Evolutionary conservation across 192 early-diverging fungal genomes (phyloP).

Genomic region (Umbelopsis ramanniana): DNA sequence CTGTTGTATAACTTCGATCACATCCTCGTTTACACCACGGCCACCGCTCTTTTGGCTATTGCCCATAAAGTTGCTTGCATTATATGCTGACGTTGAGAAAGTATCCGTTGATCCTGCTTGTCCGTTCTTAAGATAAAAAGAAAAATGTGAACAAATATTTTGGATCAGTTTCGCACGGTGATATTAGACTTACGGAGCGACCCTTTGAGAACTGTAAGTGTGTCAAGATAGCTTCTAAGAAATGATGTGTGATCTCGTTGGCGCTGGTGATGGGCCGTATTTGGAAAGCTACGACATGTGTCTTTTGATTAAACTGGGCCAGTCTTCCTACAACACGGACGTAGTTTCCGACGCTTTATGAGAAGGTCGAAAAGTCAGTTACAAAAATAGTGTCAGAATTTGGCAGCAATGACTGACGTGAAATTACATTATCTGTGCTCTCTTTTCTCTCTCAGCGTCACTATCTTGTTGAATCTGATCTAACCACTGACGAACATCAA

Average conservation of each 20-base stretch:
- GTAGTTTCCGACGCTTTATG: constrained; percentile 61
- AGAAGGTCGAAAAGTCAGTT: background rate
- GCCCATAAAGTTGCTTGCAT: background rate
- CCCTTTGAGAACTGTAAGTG: constrained; percentile 63
- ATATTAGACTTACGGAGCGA: constrained; percentile 34
- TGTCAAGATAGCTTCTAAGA: constrained; percentile 66
- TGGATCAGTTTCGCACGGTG: background rate
- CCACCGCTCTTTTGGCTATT: background rate
- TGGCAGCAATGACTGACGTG: no score
- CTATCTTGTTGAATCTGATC: constrained; percentile 40
- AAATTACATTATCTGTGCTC: constrained; percentile 24
- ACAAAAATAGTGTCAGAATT: background rate
- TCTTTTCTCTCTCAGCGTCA: background rate
- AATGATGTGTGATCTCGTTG: constrained; percentile 83
- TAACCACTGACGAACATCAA: constrained; percentile 72
- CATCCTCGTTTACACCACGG: constrained; percentile 14
- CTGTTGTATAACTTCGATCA: constrained; percentile 27
- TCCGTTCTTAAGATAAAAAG: background rate
- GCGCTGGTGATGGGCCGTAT: constrained; percentile 68
- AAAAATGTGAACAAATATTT: background rate
- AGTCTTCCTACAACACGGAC: constrained; percentile 77
- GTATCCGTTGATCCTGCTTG: background rate
- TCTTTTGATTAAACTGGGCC: constrained; percentile 62
- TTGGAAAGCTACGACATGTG: constrained; percentile 53
- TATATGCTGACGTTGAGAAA: constrained; percentile 2